Percentiles rank a stretch among this genome's conserved stretches.
Conservation (phyloP, 305 asterid genomes). For the Fraxinus greggii region DNA sequence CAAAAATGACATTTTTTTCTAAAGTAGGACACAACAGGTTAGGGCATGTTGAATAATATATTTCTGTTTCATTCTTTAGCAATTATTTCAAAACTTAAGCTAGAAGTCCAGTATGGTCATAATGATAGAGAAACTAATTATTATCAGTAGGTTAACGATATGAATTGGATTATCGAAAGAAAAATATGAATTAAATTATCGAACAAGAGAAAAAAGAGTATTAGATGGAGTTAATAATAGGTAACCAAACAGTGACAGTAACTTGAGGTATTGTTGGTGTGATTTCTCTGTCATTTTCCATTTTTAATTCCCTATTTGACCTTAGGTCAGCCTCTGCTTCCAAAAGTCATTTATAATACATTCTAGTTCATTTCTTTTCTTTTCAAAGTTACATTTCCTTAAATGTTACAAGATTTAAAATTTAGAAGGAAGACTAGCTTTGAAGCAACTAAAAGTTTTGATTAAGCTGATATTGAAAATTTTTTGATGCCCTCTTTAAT, state of each 20-base stretch:
- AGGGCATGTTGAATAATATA: not conserved
- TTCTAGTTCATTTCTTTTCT: not conserved
- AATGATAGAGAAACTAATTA: not conserved
- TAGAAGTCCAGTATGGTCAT: not conserved
- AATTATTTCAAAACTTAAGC: not conserved
- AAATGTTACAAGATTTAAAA: not conserved
- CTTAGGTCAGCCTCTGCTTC: not conserved
- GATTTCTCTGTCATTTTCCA: not conserved
- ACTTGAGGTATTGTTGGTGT: not conserved
- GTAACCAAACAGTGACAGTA: not conserved
- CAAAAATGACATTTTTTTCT: not conserved
- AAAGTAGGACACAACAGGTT: not conserved
- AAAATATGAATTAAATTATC: not conserved
- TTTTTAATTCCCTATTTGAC: not conserved
- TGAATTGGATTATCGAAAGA: not conserved
- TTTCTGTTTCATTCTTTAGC: not conserved
- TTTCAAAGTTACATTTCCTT: not conserved
- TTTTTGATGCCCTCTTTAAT: slow-evolving; percentile 9
- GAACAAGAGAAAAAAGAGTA: not conserved
- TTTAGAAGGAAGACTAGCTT: slow-evolving; percentile 3
- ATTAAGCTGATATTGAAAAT: slow-evolving; percentile 11
- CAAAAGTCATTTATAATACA: not conserved
- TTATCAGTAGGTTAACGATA: not conserved
- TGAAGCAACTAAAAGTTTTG: not conserved
- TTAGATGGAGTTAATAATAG: not conserved